These are phyloP conservation scores for Blastobotrys petasosporus DNA, from an alignment of 1,139 yeast genomes.

Conservation along the genomic window DNA sequence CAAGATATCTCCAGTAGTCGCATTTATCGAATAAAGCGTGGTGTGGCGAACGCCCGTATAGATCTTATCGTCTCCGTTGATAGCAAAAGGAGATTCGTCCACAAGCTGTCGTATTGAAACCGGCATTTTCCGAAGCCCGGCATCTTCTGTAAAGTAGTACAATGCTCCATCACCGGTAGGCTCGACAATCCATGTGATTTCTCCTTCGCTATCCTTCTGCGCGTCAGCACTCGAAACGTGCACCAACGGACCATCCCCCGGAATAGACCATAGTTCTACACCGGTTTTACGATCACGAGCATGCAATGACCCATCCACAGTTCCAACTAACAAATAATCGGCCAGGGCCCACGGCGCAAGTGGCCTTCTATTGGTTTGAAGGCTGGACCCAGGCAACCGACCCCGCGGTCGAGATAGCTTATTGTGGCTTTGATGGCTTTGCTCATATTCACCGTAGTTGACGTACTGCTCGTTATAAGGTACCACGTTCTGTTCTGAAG, in stretches of 20 bases:
- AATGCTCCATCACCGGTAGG: slow-evolving; percentile 83
- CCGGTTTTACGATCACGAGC: slow-evolving; percentile 79
- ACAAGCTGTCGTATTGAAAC: slow-evolving; percentile 75
- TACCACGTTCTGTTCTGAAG: too few relatives aligned
- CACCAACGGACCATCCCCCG: slow-evolving; percentile 38
- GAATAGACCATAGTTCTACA: slow-evolving; percentile 68
- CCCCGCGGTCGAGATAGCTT: too few relatives aligned
- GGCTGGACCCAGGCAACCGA: slow-evolving; percentile 20
- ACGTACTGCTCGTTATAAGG: too few relatives aligned
- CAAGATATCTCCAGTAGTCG: slow-evolving; percentile 69
- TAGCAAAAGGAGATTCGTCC: slow-evolving; percentile 63
- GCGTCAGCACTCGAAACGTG: slow-evolving; percentile 19
- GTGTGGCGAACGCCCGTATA: slow-evolving; percentile 84
- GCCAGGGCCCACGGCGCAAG: slow-evolving; percentile 54
- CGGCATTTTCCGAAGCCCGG: slow-evolving; percentile 77
- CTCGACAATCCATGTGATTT: slow-evolving; percentile 74
- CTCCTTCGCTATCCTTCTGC: slow-evolving; percentile 20
- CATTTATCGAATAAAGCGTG: slow-evolving; percentile 67
- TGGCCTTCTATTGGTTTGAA: slow-evolving; percentile 17
- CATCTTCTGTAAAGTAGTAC: slow-evolving; percentile 74
- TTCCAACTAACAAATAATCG: slow-evolving; percentile 63
- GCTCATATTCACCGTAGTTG: too few relatives aligned
- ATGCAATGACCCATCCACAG: slow-evolving; percentile 83
- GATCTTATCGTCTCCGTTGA: slow-evolving; percentile 75
- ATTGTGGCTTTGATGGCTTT: too few relatives aligned